phyloP scores from a whole-genome alignment of 2,329 filamentous ascomycete species.

The Fusarium sp. region DNA sequence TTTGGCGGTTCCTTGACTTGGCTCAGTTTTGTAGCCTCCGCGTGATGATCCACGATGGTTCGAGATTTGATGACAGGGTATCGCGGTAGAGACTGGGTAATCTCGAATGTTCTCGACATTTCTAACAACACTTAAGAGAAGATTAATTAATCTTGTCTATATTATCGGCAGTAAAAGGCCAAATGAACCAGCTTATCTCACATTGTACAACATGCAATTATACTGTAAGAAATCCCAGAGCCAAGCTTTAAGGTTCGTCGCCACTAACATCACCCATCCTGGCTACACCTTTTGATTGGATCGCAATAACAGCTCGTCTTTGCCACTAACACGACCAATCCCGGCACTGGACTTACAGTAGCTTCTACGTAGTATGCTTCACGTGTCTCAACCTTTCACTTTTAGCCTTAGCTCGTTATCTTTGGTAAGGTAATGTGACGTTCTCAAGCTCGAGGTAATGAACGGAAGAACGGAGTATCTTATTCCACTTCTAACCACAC shows the following conservation, averaged over 20 bases:
- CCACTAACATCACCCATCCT: neutral
- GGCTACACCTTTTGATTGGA: neutral
- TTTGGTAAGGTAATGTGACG: neutral
- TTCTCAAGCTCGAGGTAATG: neutral
- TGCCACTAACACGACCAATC: constrained; percentile 4
- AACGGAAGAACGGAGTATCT: neutral
- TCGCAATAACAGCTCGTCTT: constrained; percentile 11
- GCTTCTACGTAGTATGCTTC: neutral
- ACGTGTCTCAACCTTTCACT: neutral
- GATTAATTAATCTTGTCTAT: neutral
- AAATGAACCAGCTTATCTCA: neutral
- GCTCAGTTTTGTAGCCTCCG: constrained; percentile 3
- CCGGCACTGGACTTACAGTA: constrained; percentile 4
- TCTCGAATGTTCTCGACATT: constrained; percentile 1
- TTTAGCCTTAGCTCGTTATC: neutral
- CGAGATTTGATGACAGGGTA: constrained; percentile 13
- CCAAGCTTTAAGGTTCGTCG: neutral
- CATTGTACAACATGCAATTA: neutral
- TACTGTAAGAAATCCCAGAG: neutral
- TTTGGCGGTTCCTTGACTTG: constrained; percentile 1
- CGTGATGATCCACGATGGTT: constrained; percentile 28
- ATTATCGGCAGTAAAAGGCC: neutral
- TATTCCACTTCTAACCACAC: neutral
- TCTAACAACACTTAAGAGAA: no score
- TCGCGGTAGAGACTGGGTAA: neutral